These are phyloP conservation scores for Thermomucor indicae-seudaticae DNA, from an alignment of 371 early-diverging fungal genomes.

Conservation along the genomic window DNA sequence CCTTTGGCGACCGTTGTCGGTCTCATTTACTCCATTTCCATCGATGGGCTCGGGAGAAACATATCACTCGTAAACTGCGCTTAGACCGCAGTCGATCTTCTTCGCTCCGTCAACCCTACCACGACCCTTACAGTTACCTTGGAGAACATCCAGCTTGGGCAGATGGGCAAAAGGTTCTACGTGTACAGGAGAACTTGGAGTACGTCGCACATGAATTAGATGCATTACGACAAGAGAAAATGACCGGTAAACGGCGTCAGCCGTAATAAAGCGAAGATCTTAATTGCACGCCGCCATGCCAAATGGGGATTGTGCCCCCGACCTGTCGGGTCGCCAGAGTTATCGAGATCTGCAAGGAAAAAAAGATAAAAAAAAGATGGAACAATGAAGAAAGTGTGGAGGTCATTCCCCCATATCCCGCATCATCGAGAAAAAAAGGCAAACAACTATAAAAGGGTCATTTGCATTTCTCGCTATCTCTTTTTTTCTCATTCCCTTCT, in stretches of 20 bases:
- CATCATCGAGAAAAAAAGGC: no score
- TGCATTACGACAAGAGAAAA: slow-evolving; percentile 18
- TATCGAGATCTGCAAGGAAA: background rate
- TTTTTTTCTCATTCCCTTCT: background rate
- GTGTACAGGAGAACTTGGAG: slow-evolving; percentile 21
- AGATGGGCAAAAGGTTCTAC: slow-evolving; percentile 20
- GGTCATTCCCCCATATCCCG: no score
- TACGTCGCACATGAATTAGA: slow-evolving; percentile 23
- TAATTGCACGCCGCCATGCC: no score
- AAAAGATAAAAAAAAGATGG: no score
- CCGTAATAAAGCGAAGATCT: no score
- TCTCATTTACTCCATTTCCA: slow-evolving; percentile 35
- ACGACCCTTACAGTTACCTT: slow-evolving; percentile 37
- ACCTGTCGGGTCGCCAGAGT: no score
- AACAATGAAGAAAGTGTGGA: no score
- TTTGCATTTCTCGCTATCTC: background rate
- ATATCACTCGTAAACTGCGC: slow-evolving; percentile 33
- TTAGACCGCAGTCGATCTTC: slow-evolving; percentile 18
- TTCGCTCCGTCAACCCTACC: background rate
- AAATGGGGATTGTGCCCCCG: no score
- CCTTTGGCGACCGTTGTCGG: slow-evolving; percentile 34
- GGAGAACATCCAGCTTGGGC: slow-evolving; percentile 33
- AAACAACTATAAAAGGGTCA: background rate
- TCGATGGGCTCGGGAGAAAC: slow-evolving; percentile 31
- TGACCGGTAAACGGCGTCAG: slow-evolving; percentile 31